Evolutionary conservation across 2,329 filamentous ascomycete genomes (phyloP).

Genomic region (Ampelomyces quisqualis): DNA sequence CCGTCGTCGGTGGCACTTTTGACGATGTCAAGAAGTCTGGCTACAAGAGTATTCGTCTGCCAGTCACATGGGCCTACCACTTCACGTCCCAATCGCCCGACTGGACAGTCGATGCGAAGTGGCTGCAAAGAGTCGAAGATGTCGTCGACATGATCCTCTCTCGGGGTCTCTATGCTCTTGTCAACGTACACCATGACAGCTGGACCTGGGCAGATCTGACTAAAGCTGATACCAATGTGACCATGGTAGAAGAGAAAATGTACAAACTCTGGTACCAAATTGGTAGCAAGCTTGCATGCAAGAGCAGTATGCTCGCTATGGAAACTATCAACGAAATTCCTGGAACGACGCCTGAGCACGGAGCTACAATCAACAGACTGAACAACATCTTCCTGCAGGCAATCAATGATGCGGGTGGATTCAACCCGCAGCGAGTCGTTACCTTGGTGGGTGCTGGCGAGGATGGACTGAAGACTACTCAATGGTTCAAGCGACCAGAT

Average conservation of each 20-base stretch:
- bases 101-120: slow-evolving; percentile 56
- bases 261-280: slow-evolving; percentile 60
- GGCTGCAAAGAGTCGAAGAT: slow-evolving; percentile 59
- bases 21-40: slow-evolving; percentile 55
- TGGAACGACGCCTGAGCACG: slow-evolving; percentile 54
- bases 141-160: slow-evolving; percentile 59
- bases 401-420: slow-evolving; percentile 57
- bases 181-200: slow-evolving; percentile 63
- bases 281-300: slow-evolving; percentile 56
- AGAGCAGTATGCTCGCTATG: slow-evolving; percentile 56
- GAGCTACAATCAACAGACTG: slow-evolving; percentile 55
- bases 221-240: slow-evolving; percentile 49
- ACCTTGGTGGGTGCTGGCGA: slow-evolving; percentile 56
- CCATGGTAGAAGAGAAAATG: slow-evolving; percentile 59
- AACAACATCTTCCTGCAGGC: slow-evolving; percentile 59
- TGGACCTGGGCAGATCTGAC: slow-evolving; percentile 61
- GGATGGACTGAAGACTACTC: slow-evolving; percentile 55
- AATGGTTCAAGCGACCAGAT: slow-evolving; percentile 56
- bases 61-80: slow-evolving; percentile 61
- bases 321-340: slow-evolving; percentile 63
- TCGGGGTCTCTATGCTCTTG: slow-evolving; percentile 54
- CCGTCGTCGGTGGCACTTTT: slow-evolving; percentile 54
- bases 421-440: slow-evolving; percentile 58
- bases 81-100: slow-evolving; percentile 54
- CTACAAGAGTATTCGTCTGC: slow-evolving; percentile 60